phyloP scores from a whole-genome alignment of 2,329 filamentous ascomycete species.

The Escovopsis sp. region DNA sequence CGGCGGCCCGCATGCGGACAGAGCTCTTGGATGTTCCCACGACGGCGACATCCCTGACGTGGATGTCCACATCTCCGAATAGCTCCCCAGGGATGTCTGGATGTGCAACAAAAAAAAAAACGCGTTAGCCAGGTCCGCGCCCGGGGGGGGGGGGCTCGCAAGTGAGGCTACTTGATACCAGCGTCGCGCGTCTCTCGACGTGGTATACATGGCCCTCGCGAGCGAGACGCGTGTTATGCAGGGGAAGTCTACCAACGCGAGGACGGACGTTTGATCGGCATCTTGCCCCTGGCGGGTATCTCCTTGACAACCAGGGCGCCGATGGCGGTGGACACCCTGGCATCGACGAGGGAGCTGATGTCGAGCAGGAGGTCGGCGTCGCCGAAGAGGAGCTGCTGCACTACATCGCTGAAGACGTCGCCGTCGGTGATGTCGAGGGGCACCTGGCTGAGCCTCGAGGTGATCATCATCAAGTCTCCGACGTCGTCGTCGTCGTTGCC shows the following conservation, averaged over 20 bases:
- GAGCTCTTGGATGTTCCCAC: conserved; percentile 57
- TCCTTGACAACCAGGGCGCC: conserved; percentile 68
- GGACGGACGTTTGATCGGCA: conserved; percentile 89
- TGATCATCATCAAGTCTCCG: conserved; percentile 52
- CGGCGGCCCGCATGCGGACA: conserved; percentile 52
- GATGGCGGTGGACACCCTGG: conserved; percentile 66
- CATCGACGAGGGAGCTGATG: conserved; percentile 69
- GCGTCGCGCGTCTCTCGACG: conserved; percentile 4
- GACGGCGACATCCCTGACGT: conserved; percentile 57
- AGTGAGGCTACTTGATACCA: background rate
- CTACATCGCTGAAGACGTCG: conserved; percentile 62
- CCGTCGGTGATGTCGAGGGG: conserved; percentile 73
- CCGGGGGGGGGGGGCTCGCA: background rate
- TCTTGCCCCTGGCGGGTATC: conserved; percentile 71
- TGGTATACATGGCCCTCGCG: conserved; percentile 13
- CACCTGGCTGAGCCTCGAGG: conserved; percentile 61
- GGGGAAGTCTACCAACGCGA: conserved; percentile 29
- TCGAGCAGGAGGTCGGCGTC: conserved; percentile 53
- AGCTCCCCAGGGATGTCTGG: conserved; percentile 44
- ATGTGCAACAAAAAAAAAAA: conserved; percentile 1
- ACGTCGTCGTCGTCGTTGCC: conserved; percentile 30
- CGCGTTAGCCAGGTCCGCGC: conserved; percentile 18
- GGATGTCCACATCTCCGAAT: conserved; percentile 37
- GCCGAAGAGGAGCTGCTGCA: conserved; percentile 70
- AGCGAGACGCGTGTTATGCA: conserved; percentile 7